These are phyloP conservation scores for Parsonsia alboflavescens DNA, from an alignment of 257 asterid genomes.

Conservation along the genomic window DNA sequence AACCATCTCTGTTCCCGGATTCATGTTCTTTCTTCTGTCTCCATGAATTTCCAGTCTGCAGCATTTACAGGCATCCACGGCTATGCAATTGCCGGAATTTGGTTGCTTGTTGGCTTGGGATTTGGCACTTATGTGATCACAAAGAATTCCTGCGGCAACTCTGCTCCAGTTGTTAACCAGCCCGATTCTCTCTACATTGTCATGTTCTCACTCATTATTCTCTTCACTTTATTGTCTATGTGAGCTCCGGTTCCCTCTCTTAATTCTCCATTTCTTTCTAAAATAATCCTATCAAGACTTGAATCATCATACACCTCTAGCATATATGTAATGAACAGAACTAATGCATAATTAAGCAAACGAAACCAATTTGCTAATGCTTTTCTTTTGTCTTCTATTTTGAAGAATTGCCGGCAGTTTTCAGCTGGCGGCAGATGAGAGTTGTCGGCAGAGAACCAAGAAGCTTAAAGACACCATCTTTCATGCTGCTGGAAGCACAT, in stretches of 20 bases:
- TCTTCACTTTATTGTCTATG: conserved; percentile 48
- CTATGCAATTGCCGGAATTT: conserved; percentile 45
- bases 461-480: conserved; percentile 31
- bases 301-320: neutral
- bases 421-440: conserved; percentile 28
- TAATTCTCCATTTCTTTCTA: neutral
- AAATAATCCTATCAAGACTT: neutral
- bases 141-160: conserved; percentile 23
- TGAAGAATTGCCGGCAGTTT: conserved; percentile 40
- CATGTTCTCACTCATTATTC: conserved; percentile 31
- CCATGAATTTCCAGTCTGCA: conserved; percentile 33
- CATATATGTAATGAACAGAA: neutral
- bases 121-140: conserved; percentile 31
- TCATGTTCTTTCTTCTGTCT: neutral
- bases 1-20: neutral
- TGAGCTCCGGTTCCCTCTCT: conserved; percentile 19
- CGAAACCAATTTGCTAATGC: neutral
- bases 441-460: conserved; percentile 29
- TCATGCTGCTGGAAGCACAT: conserved; percentile 36
- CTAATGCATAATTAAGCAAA: neutral
- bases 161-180: conserved; percentile 21
- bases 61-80: conserved; percentile 57
- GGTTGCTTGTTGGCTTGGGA: conserved; percentile 47
- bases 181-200: conserved; percentile 24
- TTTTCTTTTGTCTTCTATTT: conserved; percentile 2